Evolutionary conservation across 108 stramenopile species (phyloP).

Genomic region (Nitzschia putrida): DNA sequence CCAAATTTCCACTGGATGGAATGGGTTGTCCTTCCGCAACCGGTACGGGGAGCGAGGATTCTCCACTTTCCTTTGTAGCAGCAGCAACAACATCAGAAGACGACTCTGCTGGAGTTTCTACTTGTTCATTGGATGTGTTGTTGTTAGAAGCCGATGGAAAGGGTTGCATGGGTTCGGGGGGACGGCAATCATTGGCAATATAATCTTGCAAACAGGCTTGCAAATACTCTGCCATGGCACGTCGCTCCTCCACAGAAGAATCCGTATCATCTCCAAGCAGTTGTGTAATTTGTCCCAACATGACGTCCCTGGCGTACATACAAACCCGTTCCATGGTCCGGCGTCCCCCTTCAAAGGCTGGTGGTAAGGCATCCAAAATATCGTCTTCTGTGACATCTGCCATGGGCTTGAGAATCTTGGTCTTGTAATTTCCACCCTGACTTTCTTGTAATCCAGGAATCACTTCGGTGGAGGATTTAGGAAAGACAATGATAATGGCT

Average conservation of each 20-base stretch:
- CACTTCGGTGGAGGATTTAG: constrained; percentile 34
- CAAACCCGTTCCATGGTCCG: constrained; percentile 63
- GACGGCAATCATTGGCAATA: constrained; percentile 58
- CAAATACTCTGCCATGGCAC: constrained; percentile 69
- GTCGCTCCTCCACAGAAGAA: constrained; percentile 11
- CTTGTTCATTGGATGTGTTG: background rate
- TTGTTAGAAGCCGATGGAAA: constrained; percentile 25
- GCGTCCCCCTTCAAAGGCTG: constrained; percentile 72
- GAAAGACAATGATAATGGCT: constrained; percentile 82
- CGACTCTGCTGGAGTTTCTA: background rate
- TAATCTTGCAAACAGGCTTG: constrained; percentile 69
- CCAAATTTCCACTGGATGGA: constrained; percentile 46
- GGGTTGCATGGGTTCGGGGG: constrained; percentile 65
- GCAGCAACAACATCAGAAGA: background rate
- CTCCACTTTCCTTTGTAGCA: background rate
- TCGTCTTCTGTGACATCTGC: constrained; percentile 79
- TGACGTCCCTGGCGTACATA: constrained; percentile 70
- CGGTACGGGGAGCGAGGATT: background rate
- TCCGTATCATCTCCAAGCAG: constrained; percentile 58
- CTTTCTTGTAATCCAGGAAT: constrained; percentile 40
- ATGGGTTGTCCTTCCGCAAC: background rate
- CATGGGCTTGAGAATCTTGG: constrained; percentile 85
- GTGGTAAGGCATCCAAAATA: constrained; percentile 81
- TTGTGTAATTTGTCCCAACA: constrained; percentile 82
- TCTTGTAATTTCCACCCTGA: constrained; percentile 69